phyloP scores from a whole-genome alignment of 164 flowering plant species.

The Cinnamomum chago region DNA sequence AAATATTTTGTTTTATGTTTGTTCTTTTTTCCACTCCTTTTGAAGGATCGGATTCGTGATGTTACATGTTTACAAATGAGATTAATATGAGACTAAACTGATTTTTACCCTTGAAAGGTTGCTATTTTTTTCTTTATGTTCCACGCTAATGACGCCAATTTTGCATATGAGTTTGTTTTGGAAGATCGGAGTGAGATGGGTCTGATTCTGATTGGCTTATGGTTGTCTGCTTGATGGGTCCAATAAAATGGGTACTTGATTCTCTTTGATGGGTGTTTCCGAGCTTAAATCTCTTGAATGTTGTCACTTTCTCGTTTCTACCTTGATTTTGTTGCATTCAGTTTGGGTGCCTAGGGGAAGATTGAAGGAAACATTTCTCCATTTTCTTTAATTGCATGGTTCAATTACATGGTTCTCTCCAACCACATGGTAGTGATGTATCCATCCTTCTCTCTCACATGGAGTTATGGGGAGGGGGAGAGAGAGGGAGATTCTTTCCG shows the following conservation, averaged over 20 bases:
- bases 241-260: too few species aligned
- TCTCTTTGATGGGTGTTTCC: too few species aligned
- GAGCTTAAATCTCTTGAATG: not conserved
- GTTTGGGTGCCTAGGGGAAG: not conserved
- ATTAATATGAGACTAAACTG: not conserved
- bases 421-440: not conserved
- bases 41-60: conserved; percentile 21
- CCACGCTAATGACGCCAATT: not conserved
- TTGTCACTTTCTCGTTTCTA: not conserved
- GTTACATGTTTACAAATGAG: not conserved
- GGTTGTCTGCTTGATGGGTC: not conserved
- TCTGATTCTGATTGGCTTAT: not conserved
- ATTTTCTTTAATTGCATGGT: too few species aligned
- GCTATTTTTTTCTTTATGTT: not conserved
- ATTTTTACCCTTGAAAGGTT: not conserved
- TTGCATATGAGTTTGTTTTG: not conserved
- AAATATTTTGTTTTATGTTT: conserved; percentile 2
- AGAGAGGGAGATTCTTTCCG: not conserved
- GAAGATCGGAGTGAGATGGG: not conserved
- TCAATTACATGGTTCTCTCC: not conserved
- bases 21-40: conserved; percentile 12
- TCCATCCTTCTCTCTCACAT: not conserved
- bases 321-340: not conserved
- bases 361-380: not conserved
- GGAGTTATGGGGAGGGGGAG: not conserved